Percentiles rank a stretch among this genome's conserved stretches.
phyloP scores from a whole-genome alignment of 129 eudicot genomes.

The Pittosporum tobira region DNA sequence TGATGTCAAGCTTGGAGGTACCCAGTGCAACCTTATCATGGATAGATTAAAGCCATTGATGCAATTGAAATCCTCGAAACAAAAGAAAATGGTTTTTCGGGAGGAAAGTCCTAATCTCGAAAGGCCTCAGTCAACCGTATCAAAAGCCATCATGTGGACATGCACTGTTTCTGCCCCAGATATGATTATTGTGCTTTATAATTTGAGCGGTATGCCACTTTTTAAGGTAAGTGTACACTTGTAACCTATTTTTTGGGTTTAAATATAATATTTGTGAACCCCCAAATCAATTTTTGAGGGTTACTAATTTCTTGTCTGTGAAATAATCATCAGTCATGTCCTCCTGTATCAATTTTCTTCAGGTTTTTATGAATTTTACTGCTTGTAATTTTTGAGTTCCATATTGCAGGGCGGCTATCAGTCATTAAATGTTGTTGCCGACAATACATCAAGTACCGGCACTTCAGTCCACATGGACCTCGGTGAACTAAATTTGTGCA shows the following conservation, averaged over 20 bases:
- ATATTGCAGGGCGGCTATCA: slow-evolving; percentile 85
- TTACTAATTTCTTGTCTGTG: not conserved
- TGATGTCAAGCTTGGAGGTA: slow-evolving; percentile 96
- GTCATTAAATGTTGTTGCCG: slow-evolving; percentile 87
- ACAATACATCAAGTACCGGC: slow-evolving; percentile 80
- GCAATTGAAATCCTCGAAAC: slow-evolving; percentile 45
- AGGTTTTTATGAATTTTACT: not conserved
- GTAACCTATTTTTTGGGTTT: slow-evolving; percentile 4
- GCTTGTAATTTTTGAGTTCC: slow-evolving; percentile 2
- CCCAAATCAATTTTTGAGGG: no score
- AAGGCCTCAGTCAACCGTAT: slow-evolving; percentile 39
- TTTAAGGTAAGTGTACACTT: slow-evolving; percentile 59
- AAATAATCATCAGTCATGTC: not conserved
- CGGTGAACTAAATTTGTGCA: slow-evolving; percentile 85
- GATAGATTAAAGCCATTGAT: slow-evolving; percentile 71
- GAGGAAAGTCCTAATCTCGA: slow-evolving; percentile 37
- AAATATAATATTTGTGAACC: no score
- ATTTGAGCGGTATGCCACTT: slow-evolving; percentile 50
- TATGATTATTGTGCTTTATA: slow-evolving; percentile 74
- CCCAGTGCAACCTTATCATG: slow-evolving; percentile 70
- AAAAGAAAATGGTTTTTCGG: slow-evolving; percentile 49
- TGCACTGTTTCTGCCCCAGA: slow-evolving; percentile 98
- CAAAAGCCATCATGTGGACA: slow-evolving; percentile 85
- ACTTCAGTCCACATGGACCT: slow-evolving; percentile 81
- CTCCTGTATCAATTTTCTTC: not conserved